Conservation (phyloP, 1,139 yeast genomes). For the Casaregolazyma suthepensis region DNA sequence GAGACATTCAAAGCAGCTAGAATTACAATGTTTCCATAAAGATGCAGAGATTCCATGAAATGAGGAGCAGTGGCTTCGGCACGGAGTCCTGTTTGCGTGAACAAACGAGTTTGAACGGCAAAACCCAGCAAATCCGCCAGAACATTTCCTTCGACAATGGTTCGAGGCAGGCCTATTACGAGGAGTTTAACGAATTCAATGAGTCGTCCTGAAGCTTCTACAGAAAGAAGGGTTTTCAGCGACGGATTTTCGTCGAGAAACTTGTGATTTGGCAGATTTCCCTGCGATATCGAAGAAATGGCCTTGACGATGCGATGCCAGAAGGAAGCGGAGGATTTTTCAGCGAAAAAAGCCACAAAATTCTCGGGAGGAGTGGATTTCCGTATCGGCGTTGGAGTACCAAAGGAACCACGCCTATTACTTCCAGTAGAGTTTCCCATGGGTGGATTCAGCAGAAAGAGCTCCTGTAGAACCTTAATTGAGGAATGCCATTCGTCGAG, state of each 20-base stretch:
- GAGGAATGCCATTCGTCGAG: not conserved
- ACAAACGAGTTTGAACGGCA: not conserved
- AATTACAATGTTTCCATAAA: not conserved
- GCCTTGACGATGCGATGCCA: not conserved
- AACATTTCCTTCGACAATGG: not conserved
- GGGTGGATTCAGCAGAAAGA: not conserved
- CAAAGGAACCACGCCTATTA: not conserved
- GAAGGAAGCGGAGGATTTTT: not conserved
- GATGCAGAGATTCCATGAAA: not conserved
- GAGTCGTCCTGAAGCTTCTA: not conserved
- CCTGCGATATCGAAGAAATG: not conserved
- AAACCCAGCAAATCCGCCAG: not conserved
- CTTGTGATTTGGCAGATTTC: not conserved
- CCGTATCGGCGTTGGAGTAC: not conserved
- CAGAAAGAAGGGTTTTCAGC: not conserved
- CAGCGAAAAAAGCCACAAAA: not conserved
- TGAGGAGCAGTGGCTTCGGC: not conserved
- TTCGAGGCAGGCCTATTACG: not conserved
- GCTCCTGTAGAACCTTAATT: not conserved
- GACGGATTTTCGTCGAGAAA: not conserved
- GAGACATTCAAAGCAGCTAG: not conserved
- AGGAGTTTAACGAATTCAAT: not conserved
- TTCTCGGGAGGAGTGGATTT: not conserved
- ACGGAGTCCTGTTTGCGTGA: not conserved
- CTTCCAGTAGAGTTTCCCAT: not conserved